A percentile compares a stretch with the other conserved stretches of the same genome.
phyloP scores from a whole-genome alignment of 2,329 filamentous ascomycete species.

The Diaporthe sp. region DNA sequence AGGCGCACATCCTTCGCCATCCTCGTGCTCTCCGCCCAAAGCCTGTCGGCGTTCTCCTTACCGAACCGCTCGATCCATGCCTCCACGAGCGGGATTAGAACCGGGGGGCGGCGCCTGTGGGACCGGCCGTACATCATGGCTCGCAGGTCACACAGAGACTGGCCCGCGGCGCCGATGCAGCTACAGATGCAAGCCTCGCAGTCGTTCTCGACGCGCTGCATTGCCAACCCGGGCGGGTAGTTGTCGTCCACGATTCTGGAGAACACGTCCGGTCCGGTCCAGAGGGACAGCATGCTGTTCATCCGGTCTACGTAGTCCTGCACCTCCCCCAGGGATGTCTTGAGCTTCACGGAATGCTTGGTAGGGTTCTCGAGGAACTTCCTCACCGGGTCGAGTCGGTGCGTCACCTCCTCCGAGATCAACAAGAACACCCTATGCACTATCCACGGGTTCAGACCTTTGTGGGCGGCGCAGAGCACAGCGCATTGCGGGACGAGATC shows the following conservation, averaged over 20 bases:
- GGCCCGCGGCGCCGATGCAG: constrained; percentile 59
- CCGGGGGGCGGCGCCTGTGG: constrained; percentile 48
- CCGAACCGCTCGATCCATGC: constrained; percentile 58
- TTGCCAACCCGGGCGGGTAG: constrained; percentile 42
- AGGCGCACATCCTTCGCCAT: constrained; percentile 34
- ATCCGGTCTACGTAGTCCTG: constrained; percentile 49
- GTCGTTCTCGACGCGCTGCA: constrained; percentile 50
- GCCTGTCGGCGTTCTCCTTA: constrained; percentile 10
- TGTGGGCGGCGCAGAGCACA: constrained; percentile 44
- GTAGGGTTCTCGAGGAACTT: constrained; percentile 38
- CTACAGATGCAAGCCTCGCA: constrained; percentile 70
- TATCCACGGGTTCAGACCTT: constrained; percentile 44
- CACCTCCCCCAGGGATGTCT: constrained; percentile 38
- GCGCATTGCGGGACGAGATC: constrained; percentile 42
- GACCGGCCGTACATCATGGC: constrained; percentile 58
- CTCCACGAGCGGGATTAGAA: constrained; percentile 57
- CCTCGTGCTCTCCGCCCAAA: constrained; percentile 26
- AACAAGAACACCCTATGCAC: constrained; percentile 58
- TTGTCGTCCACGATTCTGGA: constrained; percentile 40
- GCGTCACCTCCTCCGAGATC: constrained; percentile 58
- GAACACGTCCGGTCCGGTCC: constrained; percentile 40
- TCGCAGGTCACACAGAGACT: constrained; percentile 61
- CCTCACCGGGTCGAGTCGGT: constrained; percentile 49
- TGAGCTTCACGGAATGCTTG: constrained; percentile 38
- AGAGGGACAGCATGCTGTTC: constrained; percentile 36